Evolutionary conservation across 192 early-diverging fungal species (phyloP).

Genomic region (Coemansia sp.): DNA sequence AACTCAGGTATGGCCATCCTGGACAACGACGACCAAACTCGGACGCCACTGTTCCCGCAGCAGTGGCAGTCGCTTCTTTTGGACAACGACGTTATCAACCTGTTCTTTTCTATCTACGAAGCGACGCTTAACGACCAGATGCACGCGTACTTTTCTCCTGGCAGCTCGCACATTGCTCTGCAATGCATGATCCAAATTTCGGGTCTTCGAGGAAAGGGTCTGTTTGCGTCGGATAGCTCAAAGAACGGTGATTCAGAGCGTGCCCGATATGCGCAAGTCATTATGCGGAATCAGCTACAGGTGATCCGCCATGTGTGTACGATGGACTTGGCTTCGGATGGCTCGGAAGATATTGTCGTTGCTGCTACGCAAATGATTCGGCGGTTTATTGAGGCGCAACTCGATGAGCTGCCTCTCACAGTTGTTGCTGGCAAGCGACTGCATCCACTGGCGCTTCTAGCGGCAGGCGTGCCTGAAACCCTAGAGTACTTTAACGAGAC

Average conservation of each 20-base stretch:
- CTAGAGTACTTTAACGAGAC: conserved; percentile 52
- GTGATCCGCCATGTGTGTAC: conserved; percentile 51
- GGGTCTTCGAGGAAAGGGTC: conserved; percentile 43
- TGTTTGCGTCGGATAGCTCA: conserved; percentile 25
- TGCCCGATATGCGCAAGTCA: conserved; percentile 34
- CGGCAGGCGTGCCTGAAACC: conserved; percentile 38
- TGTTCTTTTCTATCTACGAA: conserved; percentile 54
- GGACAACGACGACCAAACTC: conserved; percentile 29
- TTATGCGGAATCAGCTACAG: conserved; percentile 48
- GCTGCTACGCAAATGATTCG: conserved; percentile 55
- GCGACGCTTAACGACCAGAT: conserved; percentile 49
- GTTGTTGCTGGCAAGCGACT: conserved; percentile 24
- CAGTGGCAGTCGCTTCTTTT: conserved; percentile 46
- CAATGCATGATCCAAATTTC: conserved; percentile 53
- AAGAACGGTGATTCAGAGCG: conserved; percentile 34
- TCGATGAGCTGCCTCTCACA: conserved; percentile 34
- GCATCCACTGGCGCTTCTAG: conserved; percentile 41
- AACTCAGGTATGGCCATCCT: conserved; percentile 27
- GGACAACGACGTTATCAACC: conserved; percentile 34
- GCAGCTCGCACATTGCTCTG: conserved; percentile 49
- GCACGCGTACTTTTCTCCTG: conserved; percentile 51
- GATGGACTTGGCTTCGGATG: conserved; percentile 40
- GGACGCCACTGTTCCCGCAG: conserved; percentile 42
- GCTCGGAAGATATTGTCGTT: conserved; percentile 45
- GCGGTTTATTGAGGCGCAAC: conserved; percentile 51